Base-by-base conservation (phyloP, 2,329 filamentous ascomycete genomes). In the Gnomoniopsis smithogilvyi region DNA sequence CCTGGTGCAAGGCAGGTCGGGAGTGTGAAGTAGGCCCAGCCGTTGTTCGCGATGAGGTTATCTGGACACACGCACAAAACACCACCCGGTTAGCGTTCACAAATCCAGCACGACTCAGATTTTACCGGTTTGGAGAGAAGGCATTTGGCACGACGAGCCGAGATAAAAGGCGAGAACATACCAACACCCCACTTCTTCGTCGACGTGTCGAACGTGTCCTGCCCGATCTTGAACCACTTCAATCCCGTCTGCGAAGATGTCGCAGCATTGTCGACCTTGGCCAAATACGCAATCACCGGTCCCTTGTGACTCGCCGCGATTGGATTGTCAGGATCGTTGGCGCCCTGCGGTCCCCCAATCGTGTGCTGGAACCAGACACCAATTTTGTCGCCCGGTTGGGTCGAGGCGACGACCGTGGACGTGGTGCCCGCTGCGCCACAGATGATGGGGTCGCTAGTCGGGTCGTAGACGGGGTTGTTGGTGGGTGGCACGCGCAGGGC, bases 261-360 rank as follows among this genome's bases (percentile, higher is more conserved):
- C 7, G 77, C 75, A 6, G 81, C 80, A 63, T 81, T 76, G 65
- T 76, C 72, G 3, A 84, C 81, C 68, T 81, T 80, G 49, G 79
- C 76, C 24, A 83, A 73, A 70, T 82, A 83, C 2, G 78, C 76
- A 51, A 80, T 77, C 45, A 84, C 72, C 2, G 82, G 81, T 0
- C 81, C 81, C 68, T 81, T 81, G 71, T 84, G 81, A 14, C 77
- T 79, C 57, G 74, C 70, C 34, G 81, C 81, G 64, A 85, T 83
- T 55, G 80, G 81, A 69, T 82, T 77, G 68, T 81, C 80, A 2
- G 71, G 69, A 71, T 81, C 80, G 63, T 74, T 74, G 48, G 78
- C 55, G 63, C 73, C 76, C 67, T 84, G 80, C 8, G 76, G 73
- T 51, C 81, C 81, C 55, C 81, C 81, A 57, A 84, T 77, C 53